phyloP scores from a whole-genome alignment of 1,139 yeast genomes.

The Kodamaea arcana region DNA sequence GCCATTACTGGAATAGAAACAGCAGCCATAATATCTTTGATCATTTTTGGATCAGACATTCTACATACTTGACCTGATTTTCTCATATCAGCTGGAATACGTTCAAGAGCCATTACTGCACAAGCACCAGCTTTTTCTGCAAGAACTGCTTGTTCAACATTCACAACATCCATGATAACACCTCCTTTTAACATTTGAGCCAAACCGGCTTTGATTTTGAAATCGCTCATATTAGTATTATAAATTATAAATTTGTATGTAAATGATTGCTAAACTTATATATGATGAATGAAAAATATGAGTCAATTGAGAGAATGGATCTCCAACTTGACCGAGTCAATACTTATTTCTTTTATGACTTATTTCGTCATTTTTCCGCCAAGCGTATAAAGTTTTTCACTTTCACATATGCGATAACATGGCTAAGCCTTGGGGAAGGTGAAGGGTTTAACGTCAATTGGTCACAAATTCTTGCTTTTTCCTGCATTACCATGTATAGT shows the following conservation, averaged over 20 bases:
- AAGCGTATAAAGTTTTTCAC: not conserved
- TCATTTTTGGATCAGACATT: conserved; percentile 85
- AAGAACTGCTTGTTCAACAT: conserved; percentile 47
- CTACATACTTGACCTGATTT: conserved; percentile 81
- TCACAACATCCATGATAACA: conserved; percentile 53
- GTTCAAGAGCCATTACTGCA: conserved; percentile 87
- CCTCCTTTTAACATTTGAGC: conserved; percentile 86
- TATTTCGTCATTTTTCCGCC: not conserved
- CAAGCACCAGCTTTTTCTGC: conserved; percentile 88
- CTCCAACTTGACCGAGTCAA: not conserved
- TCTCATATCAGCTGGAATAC: conserved; percentile 86
- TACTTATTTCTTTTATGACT: too few relatives aligned
- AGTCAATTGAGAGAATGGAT: too few relatives aligned
- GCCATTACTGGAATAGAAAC: conserved; percentile 85
- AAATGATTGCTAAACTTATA: too few relatives aligned
- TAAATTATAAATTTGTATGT: too few relatives aligned
- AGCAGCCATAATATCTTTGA: conserved; percentile 68
- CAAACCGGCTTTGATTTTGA: conserved; percentile 72
- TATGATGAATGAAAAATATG: too few relatives aligned
- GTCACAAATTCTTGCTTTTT: too few relatives aligned
- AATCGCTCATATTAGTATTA: conserved; percentile 49
- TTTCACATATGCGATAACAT: not conserved
- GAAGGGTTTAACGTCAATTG: too few relatives aligned
- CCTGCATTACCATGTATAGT: too few relatives aligned
- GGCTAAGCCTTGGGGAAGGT: not conserved